Base-by-base conservation (phyloP, 768 basidiomycete genomes). In the Serendipita vermifera region DNA sequence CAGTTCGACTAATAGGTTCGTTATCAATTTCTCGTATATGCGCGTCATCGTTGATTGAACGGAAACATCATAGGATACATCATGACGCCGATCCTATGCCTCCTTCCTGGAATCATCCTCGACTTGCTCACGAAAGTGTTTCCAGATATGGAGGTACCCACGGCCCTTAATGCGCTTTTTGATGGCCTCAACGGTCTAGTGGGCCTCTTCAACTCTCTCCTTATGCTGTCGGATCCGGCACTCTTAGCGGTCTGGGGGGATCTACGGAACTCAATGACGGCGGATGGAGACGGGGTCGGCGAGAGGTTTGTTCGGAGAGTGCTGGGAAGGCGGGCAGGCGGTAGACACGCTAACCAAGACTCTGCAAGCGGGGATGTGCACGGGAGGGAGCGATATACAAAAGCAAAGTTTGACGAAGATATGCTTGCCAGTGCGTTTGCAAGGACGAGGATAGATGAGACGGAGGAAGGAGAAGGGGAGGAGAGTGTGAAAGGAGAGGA, bases 201-300 rank as follows among this genome's bases (percentile, higher is more conserved):
- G 17, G 46, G 46, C 24, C 46, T 51, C 22, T 51, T 51, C 46
- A 51, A 51, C 46, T 51, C 46, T 51, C 26, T 51, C 9, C 46
- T 51, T n/a, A 51, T 51, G 46, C 46, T 51, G 24, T 51, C 46
- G 5, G 46, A 51, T 31, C 46, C 46, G 9, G 26, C 46, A 5
- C 24, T 51, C 9, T n/a, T 51, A 15, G 46, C 24, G 22, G 46
- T 51, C n/a, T 51, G 46, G 46, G 27, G 32, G 5, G 46, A 51
- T n/a, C 9, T 36, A n/a, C 35, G n/a, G n/a, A n/a, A n/a, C n/a
- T n/a, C n/a, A n/a, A n/a, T n/a, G n/a, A n/a, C n/a, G n/a, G n/a
- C n/a, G n/a, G n/a, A n/a, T n/a, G n/a, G n/a, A n/a, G n/a, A n/a
- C n/a, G n/a, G n/a, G n/a, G n/a, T n/a, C n/a, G n/a, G n/a, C n/a